Percentiles rank a stretch among this genome's conserved stretches.
Conservation (phyloP, 306 rosid species). For the Comarum palustre region DNA sequence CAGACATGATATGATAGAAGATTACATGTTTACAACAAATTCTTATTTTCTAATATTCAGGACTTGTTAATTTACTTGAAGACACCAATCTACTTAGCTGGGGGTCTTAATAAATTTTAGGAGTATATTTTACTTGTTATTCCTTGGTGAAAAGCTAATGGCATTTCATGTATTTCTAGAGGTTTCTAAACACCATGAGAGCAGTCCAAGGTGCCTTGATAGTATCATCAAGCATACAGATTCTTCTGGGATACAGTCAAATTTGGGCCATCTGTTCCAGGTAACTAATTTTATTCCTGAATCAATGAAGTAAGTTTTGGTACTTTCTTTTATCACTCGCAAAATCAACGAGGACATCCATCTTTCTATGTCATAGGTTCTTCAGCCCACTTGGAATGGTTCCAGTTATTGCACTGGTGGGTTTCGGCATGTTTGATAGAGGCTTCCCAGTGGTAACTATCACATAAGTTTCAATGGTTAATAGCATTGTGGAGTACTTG, state of each 20-base stretch:
- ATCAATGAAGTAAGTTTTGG: slow-evolving; percentile 6
- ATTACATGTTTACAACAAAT: neutral
- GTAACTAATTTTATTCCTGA: slow-evolving; percentile 27
- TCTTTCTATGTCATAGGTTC: slow-evolving; percentile 50
- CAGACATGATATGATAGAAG: neutral
- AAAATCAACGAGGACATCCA: slow-evolving; percentile 1
- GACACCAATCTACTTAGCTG: neutral
- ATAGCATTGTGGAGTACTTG: slow-evolving; percentile 9
- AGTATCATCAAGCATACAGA: slow-evolving; percentile 89
- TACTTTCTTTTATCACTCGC: neutral
- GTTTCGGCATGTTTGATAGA: slow-evolving; percentile 93
- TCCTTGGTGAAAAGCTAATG: slow-evolving; percentile 12
- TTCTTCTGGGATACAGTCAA: slow-evolving; percentile 91
- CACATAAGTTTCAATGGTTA: slow-evolving; percentile 4
- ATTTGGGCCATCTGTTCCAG: slow-evolving; percentile 97
- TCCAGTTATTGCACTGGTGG: slow-evolving; percentile 89
- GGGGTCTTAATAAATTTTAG: neutral
- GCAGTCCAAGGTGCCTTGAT: slow-evolving; percentile 95
- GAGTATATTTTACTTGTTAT: neutral
- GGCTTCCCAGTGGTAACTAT: slow-evolving; percentile 91
- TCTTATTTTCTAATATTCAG: neutral
- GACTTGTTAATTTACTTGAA: neutral
- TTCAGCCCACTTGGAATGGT: slow-evolving; percentile 99
- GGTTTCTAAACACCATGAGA: slow-evolving; percentile 83
- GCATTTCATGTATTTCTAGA: slow-evolving; percentile 43